Evolutionary conservation across 2,329 filamentous ascomycete genomes (phyloP).

Genomic region (Xylariales sp.): DNA sequence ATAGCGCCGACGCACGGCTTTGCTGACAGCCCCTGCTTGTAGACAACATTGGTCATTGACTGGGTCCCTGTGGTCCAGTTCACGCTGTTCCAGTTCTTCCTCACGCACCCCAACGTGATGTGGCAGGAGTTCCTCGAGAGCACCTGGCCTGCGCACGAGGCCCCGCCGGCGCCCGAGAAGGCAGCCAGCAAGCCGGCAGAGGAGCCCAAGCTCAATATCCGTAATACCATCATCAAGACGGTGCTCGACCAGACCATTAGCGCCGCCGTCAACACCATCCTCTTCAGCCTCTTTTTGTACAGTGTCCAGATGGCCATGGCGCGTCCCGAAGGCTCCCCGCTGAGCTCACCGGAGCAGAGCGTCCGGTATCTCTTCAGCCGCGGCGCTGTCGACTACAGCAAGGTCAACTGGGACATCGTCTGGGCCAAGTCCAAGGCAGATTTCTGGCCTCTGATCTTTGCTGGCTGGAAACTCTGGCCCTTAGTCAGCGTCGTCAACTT

Average conservation of each 20-base stretch:
- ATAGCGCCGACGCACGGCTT: too few species aligned
- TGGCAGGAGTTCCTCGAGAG: constrained; percentile 79
- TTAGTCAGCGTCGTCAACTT: constrained; percentile 67
- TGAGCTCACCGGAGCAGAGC: constrained; percentile 29
- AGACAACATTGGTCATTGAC: constrained; percentile 61
- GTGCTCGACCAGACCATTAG: constrained; percentile 65
- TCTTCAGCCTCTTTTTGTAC: constrained; percentile 49
- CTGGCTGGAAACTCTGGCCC: constrained; percentile 72
- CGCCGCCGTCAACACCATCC: constrained; percentile 57
- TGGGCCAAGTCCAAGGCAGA: constrained; percentile 44
- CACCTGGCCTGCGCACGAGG: constrained; percentile 63
- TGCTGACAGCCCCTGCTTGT: background rate
- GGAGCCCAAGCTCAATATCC: constrained; percentile 52
- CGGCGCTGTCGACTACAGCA: constrained; percentile 35
- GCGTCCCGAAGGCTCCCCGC: constrained; percentile 21
- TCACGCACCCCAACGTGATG: constrained; percentile 76
- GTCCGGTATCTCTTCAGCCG: constrained; percentile 19
- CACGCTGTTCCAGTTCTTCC: constrained; percentile 66
- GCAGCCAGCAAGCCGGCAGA: constrained; percentile 34
- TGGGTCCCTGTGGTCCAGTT: constrained; percentile 71
- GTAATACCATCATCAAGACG: constrained; percentile 65
- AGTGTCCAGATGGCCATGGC: constrained; percentile 49
- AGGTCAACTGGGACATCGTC: constrained; percentile 41
- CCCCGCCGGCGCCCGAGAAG: constrained; percentile 33
- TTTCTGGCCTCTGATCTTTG: constrained; percentile 60